Conservation (phyloP, 306 rosid species). For the Ochetophila trinervis region DNA sequence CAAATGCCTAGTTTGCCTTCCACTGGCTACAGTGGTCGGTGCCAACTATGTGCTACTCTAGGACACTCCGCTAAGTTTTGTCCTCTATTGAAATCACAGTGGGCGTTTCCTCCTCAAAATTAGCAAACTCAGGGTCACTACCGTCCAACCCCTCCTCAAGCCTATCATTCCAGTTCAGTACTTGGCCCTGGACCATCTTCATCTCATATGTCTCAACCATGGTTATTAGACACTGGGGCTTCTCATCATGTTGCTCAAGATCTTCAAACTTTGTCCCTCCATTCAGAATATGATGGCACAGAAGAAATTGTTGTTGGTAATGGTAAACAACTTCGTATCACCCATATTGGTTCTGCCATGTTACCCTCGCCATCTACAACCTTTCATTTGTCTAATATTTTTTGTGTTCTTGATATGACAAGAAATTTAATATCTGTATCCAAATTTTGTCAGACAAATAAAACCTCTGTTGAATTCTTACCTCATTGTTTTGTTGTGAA, state of each 20-base stretch:
- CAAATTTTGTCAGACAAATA: not conserved
- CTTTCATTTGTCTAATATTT: not conserved
- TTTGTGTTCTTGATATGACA: not conserved
- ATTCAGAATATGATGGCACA: not conserved
- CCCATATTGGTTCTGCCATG: not conserved
- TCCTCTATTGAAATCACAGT: too few species aligned
- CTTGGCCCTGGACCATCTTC: not conserved
- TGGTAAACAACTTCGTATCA: not conserved
- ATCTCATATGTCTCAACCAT: not conserved
- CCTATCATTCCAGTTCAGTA: too few species aligned
- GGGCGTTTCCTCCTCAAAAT: too few species aligned
- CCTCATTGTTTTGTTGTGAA: not conserved
- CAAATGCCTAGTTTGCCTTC: too few species aligned
- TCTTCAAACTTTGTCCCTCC: not conserved
- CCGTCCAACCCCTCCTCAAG: too few species aligned
- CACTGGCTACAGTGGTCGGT: too few species aligned
- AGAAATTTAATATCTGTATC: not conserved
- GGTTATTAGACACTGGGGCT: not conserved
- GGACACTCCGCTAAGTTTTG: too few species aligned
- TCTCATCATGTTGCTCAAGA: not conserved
- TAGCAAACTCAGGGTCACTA: too few species aligned
- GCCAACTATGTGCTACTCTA: too few species aligned
- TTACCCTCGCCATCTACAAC: not conserved
- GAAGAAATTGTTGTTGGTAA: not conserved
- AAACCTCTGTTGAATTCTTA: not conserved